phyloP scores from a whole-genome alignment of 108 stramenopile genomes.

The Cylindrotheca fusiformis region DNA sequence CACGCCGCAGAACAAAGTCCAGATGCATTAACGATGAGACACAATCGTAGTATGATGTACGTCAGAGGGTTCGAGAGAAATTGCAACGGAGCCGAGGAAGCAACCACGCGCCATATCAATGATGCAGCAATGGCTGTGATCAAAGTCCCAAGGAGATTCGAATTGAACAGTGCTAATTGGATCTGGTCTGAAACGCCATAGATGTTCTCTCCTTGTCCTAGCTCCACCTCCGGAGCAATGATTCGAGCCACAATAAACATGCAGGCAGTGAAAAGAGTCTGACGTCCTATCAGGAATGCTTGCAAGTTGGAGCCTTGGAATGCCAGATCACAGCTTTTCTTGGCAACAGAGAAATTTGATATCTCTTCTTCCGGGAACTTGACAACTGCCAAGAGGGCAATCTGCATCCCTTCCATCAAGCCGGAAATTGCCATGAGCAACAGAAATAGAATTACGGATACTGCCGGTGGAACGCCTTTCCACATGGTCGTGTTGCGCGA shows the following conservation, averaged over 20 bases:
- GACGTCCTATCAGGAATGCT: conserved; percentile 58
- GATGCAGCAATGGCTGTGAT: conserved; percentile 52
- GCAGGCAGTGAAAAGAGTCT: conserved; percentile 40
- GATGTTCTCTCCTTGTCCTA: conserved; percentile 29
- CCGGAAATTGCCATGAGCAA: conserved; percentile 45
- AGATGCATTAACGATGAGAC: conserved; percentile 40
- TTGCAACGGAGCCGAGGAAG: conserved; percentile 43
- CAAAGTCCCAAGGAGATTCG: conserved; percentile 52
- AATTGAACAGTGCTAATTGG: conserved; percentile 46
- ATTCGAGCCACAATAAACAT: conserved; percentile 61
- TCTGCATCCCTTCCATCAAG: conserved; percentile 63
- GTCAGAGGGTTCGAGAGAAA: conserved; percentile 53
- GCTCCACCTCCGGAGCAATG: conserved; percentile 32
- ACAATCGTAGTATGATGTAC: conserved; percentile 45
- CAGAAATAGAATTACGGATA: conserved; percentile 40
- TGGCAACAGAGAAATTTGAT: conserved; percentile 21
- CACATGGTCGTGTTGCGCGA: conserved; percentile 43
- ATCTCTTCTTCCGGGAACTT: conserved; percentile 37
- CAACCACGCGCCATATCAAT: conserved; percentile 54
- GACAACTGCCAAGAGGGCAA: conserved; percentile 62
- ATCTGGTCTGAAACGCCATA: conserved; percentile 45
- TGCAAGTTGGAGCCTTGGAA: conserved; percentile 37
- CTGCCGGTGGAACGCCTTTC: conserved; percentile 24
- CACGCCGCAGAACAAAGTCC: conserved; percentile 55
- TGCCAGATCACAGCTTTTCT: conserved; percentile 27